phyloP scores from a whole-genome alignment of 805 yeast genomes.

The Tetrapisispora fleetii region DNA sequence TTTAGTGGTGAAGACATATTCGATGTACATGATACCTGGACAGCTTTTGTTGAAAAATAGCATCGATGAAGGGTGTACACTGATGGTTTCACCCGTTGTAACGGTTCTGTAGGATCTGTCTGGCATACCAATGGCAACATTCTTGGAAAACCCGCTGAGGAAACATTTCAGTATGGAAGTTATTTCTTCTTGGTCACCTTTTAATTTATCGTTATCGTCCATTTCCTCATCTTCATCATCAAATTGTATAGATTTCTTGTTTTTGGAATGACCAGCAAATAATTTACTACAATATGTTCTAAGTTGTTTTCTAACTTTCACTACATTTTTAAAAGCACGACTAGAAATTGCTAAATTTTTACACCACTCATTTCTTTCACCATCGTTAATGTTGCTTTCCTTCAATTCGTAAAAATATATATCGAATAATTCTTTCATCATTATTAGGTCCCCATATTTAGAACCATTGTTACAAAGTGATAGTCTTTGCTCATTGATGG shows the following conservation, averaged over 20 bases:
- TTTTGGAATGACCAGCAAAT: constrained; percentile 4
- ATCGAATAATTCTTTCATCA: constrained; percentile 70
- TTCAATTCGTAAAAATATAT: constrained; percentile 30
- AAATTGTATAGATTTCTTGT: not conserved
- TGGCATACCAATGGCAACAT: constrained; percentile 90
- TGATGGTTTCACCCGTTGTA: constrained; percentile 69
- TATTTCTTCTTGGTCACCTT: constrained; percentile 25
- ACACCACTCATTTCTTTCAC: constrained; percentile 76
- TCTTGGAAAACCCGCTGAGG: constrained; percentile 70
- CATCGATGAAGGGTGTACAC: constrained; percentile 85
- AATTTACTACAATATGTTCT: constrained; percentile 15
- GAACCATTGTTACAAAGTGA: constrained; percentile 62
- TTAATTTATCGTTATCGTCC: constrained; percentile 9
- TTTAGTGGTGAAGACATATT: constrained; percentile 84
- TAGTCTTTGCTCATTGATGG: constrained; percentile 64
- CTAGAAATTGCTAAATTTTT: constrained; percentile 61
- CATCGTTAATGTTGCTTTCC: constrained; percentile 28
- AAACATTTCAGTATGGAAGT: constrained; percentile 64
- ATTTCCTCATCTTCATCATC: not conserved
- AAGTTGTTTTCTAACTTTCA: constrained; percentile 67
- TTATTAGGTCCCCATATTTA: constrained; percentile 70
- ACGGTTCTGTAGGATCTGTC: constrained; percentile 88
- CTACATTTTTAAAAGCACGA: constrained; percentile 72
- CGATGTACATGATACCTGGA: constrained; percentile 90
- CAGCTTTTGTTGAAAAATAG: constrained; percentile 63